Evolutionary conservation across 2,329 filamentous ascomycete species (phyloP), one percentile per base, ranked within the genome.

Genomic region (Sporothrix euskadiensis): DNA sequence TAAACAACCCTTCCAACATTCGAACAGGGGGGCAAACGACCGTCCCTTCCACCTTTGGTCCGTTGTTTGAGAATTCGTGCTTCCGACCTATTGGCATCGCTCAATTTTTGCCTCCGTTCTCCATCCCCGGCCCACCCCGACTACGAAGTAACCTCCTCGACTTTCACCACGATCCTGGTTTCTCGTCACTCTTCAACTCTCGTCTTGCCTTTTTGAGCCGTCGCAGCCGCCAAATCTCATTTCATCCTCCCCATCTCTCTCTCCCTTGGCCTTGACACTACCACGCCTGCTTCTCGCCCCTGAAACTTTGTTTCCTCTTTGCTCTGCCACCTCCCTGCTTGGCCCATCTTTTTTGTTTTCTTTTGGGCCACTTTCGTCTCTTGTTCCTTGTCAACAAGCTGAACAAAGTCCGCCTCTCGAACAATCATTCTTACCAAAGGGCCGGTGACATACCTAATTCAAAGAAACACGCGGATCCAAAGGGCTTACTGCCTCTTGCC

Each of bases 21-120:
- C 44, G 56, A 52, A 52, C 69, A 71, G 56, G 69, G 56, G 69
- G 56, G 12, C 8, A 26, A 69, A 12, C 49, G 66, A 69, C 66
- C 49, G 41, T 57, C 68, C 68, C 30, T 59, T 54, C 30, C n/a
- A 44, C 39, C 32, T 12, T 44, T 71, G 69, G 56, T 35, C 56
- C 39, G 57, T 52, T 71, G 69, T 71, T 71, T 71, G 69, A 71
- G 69, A 47, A 26, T 71, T 61, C 44, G n/a, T 69, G 39, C 61
- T 49, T 32, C 65, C 41, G 44, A 47, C 57, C 69, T n/a, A 49
- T 26, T 49, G 56, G 56, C 35, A n/a, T 69, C 19, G 26, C 41
- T 41, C 47, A 39, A 69, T 22, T 26, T 35, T 35, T 56, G 41
- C 41, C 63, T 35, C n/a, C 32, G 32, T 41, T 22, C 66, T 10